Conservation (phyloP, 2,329 filamentous ascomycete genomes). For the Fusarium annulatum region DNA sequence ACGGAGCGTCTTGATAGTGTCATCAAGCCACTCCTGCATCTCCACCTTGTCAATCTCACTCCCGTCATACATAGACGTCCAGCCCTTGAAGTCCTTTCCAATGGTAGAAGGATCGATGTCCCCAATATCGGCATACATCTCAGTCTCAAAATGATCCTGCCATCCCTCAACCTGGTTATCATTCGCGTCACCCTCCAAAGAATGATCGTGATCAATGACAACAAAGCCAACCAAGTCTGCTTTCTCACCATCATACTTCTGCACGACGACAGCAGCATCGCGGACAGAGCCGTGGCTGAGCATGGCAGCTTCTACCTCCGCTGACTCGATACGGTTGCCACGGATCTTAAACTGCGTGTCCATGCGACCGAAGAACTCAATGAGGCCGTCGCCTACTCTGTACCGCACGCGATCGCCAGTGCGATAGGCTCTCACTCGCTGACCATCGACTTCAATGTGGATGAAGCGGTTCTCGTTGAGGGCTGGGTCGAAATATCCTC, state of each 20-base stretch:
- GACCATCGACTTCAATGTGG: neutral
- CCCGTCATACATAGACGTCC: neutral
- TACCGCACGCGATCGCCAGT: constrained; percentile 39
- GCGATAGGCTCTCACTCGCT: constrained; percentile 21
- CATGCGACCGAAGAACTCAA: constrained; percentile 20
- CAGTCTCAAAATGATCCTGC: neutral
- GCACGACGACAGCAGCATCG: neutral
- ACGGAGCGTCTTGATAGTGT: constrained; percentile 40
- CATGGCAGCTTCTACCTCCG: neutral
- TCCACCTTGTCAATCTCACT: neutral
- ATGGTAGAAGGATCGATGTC: neutral
- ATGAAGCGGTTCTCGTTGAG: constrained; percentile 32
- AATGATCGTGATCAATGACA: neutral
- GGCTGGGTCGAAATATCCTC: constrained; percentile 24
- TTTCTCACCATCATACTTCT: neutral
- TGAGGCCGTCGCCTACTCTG: constrained; percentile 20
- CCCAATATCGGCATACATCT: neutral
- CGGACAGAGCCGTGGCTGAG: neutral
- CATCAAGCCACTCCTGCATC: constrained; percentile 50
- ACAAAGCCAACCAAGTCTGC: neutral
- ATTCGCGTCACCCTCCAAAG: neutral
- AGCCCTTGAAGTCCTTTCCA: neutral
- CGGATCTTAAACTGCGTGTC: neutral
- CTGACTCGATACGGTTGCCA: neutral
- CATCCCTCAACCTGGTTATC: neutral